These are phyloP conservation scores for Colletotrichum karsti DNA, from an alignment of 2,329 filamentous ascomycete genomes.

Conservation along the genomic window DNA sequence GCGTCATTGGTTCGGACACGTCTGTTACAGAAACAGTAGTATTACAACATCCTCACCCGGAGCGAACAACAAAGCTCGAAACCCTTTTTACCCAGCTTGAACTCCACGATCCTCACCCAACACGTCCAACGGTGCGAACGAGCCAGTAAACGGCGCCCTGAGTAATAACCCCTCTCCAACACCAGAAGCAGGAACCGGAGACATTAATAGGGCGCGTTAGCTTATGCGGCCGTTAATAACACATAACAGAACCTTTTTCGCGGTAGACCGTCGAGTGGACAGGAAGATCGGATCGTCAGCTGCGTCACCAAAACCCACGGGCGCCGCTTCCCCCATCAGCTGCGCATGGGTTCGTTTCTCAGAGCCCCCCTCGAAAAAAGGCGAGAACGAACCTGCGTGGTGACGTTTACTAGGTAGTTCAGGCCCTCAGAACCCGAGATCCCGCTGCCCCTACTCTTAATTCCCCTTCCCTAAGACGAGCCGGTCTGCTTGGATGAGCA, in stretches of 20 bases:
- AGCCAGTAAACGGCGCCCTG: background rate
- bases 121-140: no score
- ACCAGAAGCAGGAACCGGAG: no score
- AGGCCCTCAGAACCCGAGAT: background rate
- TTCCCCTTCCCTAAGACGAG: no score
- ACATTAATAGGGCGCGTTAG: background rate
- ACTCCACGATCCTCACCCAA: background rate
- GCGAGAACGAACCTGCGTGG: background rate
- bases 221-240: background rate
- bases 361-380: background rate
- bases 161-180: no score
- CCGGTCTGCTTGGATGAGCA: no score
- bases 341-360: background rate
- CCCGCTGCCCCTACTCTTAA: background rate
- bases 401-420: background rate
- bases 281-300: conserved; percentile 7
- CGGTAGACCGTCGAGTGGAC: background rate
- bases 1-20: no score
- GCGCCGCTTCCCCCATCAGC: background rate
- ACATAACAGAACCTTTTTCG: background rate
- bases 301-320: background rate
- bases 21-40: no score
- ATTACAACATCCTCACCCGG: no score
- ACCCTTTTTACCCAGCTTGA: background rate
- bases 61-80: background rate